Percentiles rank a stretch among this genome's conserved stretches.
These are phyloP conservation scores for Cercophora scortea DNA, from an alignment of 495 filamentous ascomycete genomes.

Conservation along the genomic window DNA sequence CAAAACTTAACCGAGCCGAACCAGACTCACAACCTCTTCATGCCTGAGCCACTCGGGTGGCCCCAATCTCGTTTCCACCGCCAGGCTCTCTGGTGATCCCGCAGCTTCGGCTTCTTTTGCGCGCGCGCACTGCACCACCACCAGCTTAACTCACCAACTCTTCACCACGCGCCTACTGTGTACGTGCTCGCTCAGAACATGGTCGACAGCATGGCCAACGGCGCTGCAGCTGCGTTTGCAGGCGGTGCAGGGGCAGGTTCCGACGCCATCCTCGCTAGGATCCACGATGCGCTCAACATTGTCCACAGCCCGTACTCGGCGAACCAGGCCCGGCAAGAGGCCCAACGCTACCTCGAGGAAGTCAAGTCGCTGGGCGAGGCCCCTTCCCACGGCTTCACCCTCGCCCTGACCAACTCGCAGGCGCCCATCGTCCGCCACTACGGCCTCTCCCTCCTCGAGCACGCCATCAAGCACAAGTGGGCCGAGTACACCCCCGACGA, in stretches of 20 bases:
- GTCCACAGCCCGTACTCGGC: conserved; percentile 75
- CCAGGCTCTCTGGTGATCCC: not conserved
- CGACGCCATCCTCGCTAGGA: conserved; percentile 41
- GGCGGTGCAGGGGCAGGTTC: conserved; percentile 1
- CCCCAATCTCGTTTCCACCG: not conserved
- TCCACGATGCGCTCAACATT: conserved; percentile 75
- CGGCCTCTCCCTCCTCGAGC: conserved; percentile 82
- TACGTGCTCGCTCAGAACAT: conserved; percentile 3
- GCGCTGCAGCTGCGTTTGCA: conserved; percentile 1
- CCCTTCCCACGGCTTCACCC: conserved; percentile 73
- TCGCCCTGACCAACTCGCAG: conserved; percentile 66
- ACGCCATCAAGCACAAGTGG: conserved; percentile 78
- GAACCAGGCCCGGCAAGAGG: conserved; percentile 78
- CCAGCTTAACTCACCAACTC: too few relatives aligned
- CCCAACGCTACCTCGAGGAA: conserved; percentile 72
- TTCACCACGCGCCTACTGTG: too few relatives aligned
- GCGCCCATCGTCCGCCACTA: conserved; percentile 83
- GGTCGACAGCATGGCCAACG: conserved; percentile 19
- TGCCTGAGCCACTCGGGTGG: conserved; percentile 9
- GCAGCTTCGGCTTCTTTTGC: not conserved
- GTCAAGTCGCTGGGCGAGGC: conserved; percentile 71
- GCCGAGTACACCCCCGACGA: conserved; percentile 59
- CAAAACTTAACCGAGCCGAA: not conserved
- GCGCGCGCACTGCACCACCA: not conserved
- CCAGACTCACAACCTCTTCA: not conserved